Evolutionary conservation across 2,329 filamentous ascomycete species (phyloP).

Genomic region (Colletotrichum euphorbiae): DNA sequence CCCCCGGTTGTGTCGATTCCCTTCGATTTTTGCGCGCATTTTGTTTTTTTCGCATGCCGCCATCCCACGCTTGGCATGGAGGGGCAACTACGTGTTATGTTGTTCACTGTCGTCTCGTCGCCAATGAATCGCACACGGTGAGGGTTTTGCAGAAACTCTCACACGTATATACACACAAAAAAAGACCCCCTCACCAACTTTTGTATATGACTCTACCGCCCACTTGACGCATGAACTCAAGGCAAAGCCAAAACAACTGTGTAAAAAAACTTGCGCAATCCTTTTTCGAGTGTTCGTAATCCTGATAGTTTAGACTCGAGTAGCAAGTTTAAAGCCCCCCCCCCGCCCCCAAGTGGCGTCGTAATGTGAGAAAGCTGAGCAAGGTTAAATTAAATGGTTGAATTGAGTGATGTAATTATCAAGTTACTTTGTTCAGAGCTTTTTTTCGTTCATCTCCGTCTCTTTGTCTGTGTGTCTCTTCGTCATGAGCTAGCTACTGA

Average conservation of each 20-base stretch:
- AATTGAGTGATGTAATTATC: constrained; percentile 2
- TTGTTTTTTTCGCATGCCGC: not conserved
- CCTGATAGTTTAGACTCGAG: not conserved
- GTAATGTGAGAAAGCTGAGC: too few relatives aligned
- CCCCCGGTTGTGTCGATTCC: too few relatives aligned
- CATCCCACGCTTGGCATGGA: not conserved
- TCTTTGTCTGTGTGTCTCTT: not conserved
- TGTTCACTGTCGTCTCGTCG: not conserved
- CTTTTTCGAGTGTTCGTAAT: not conserved
- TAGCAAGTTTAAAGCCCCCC: too few relatives aligned
- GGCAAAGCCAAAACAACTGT: too few relatives aligned
- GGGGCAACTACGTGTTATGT: not conserved
- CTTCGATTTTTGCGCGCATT: not conserved
- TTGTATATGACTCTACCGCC: too few relatives aligned
- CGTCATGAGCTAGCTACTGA: constrained; percentile 19
- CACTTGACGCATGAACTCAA: too few relatives aligned
- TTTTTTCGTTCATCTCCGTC: not conserved
- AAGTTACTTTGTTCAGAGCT: not conserved
- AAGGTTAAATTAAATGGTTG: not conserved
- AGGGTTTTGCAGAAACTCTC: not conserved
- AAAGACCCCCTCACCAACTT: too few relatives aligned
- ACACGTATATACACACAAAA: not conserved
- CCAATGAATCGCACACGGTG: constrained; percentile 1
- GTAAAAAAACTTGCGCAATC: too few relatives aligned
- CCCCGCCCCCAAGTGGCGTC: too few relatives aligned